Evolutionary conservation across 1,284 basidiomycete species (phyloP), one percentile per base, ranked within the genome.

Genomic region (Pseudozyma tsukubaensis): DNA sequence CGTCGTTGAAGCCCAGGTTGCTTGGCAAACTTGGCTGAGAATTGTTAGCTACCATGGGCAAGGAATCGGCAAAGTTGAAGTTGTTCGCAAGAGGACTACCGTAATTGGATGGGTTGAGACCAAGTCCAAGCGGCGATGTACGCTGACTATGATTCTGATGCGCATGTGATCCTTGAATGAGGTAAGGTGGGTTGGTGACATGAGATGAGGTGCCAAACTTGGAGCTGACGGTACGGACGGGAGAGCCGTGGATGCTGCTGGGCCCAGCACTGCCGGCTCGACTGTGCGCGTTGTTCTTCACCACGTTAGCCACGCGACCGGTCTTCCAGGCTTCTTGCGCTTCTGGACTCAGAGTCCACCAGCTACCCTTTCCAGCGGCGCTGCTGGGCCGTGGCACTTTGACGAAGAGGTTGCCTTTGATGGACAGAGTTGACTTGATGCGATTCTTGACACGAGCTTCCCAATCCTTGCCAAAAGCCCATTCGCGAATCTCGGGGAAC

Each of bases 341-440:
- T 44, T 83, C 81, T 9, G 74, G 61, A 36, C 72, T 79, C n/a
- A 83, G 62, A 8, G 80, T 83, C 82, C 82, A 83, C 82, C 82
- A 83, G 61, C 75, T 77, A 8, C 82, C 82, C 54, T 83, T 83
- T 32, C 78, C 80, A 24, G 77, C 72, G 6, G 78, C 78, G 36
- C 66, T 75, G 34, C 78, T 79, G 11, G 81, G 78, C 34, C 81
- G 51, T 14, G 82, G 77, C 7, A 83, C 78, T 53, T 83, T 83
- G 63, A 83, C 62, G 56, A 83, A 83, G 24, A 83, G 70, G 43
- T 83, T 77, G 36, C 77, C 74, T 50, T 83, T 83, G 68, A 83
- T 83, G 7, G 82, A 83, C 11, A 83, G 68, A 11, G 82, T 83
- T 21, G 82, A 83, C 61, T 83, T 83, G 78, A 83, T 83, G 1